These are phyloP conservation scores for Xylariales sp. DNA, from an alignment of 2,329 filamentous ascomycete species.

Conservation along the genomic window DNA sequence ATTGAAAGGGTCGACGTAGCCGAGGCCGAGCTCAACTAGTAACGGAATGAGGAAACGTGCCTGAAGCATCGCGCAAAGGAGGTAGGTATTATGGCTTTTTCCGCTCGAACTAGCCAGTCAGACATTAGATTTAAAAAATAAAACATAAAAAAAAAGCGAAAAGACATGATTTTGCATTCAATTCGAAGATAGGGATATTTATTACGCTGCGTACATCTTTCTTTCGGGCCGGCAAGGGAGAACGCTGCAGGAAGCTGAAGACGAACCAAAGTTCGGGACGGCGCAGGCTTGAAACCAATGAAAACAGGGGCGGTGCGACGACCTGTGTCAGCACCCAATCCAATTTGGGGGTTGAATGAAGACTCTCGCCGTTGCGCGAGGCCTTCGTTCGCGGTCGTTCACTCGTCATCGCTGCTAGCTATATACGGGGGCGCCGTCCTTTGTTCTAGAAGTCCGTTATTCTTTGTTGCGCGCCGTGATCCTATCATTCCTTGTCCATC, in stretches of 20 bases:
- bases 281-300: neutral
- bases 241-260: neutral
- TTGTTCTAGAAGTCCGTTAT: too few species aligned
- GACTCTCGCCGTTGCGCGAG: too few species aligned
- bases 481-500: too few species aligned
- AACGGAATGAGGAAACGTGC: neutral
- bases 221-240: neutral
- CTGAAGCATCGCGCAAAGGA: neutral
- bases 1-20: neutral
- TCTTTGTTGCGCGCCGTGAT: too few species aligned
- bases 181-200: neutral
- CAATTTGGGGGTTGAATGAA: too few species aligned
- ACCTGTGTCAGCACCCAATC: too few species aligned
- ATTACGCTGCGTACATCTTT: neutral
- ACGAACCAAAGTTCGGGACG: neutral
- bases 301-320: neutral
- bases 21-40: neutral
- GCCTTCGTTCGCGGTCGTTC: too few species aligned
- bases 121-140: neutral
- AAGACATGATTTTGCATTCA: neutral
- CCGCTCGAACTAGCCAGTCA: neutral
- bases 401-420: too few species aligned
- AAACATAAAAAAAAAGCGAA: neutral
- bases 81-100: too few species aligned
- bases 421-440: too few species aligned